Evolutionary conservation across 1,139 yeast species (phyloP).

Genomic region (Blastobotrys persicus): DNA sequence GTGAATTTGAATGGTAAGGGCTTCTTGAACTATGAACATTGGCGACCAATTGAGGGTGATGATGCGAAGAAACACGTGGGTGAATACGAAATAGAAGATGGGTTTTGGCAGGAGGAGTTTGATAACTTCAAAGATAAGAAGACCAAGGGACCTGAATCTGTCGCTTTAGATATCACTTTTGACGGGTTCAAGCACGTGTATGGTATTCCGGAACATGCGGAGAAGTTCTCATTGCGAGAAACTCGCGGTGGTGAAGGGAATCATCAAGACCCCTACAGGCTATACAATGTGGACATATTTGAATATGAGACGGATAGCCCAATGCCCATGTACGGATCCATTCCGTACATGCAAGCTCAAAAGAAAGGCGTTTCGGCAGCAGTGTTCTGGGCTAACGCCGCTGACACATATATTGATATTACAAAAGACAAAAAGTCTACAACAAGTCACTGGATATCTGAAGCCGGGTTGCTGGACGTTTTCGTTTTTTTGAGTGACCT

Average conservation of each 20-base stretch:
- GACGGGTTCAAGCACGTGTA: slow-evolving; percentile 60
- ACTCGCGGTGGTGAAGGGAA: slow-evolving; percentile 47
- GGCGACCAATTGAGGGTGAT: slow-evolving; percentile 43
- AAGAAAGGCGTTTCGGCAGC: slow-evolving; percentile 63
- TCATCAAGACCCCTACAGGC: slow-evolving; percentile 69
- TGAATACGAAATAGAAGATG: slow-evolving; percentile 31
- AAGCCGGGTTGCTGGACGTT: slow-evolving; percentile 78
- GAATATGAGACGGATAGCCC: slow-evolving; percentile 82
- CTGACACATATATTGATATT: slow-evolving; percentile 88
- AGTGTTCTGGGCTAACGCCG: slow-evolving; percentile 86
- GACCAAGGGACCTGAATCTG: slow-evolving; percentile 87
- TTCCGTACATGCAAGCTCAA: slow-evolving; percentile 79
- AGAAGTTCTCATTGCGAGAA: slow-evolving; percentile 66
- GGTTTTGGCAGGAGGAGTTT: slow-evolving; percentile 38
- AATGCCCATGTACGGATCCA: slow-evolving; percentile 91
- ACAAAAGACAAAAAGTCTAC: slow-evolving; percentile 34
- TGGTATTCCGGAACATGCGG: slow-evolving; percentile 97
- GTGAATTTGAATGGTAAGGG: slow-evolving; percentile 65
- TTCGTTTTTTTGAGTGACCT: slow-evolving; percentile 62
- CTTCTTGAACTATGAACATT: slow-evolving; percentile 77
- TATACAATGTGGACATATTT: slow-evolving; percentile 90
- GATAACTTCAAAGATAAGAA: slow-evolving; percentile 57
- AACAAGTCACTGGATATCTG: slow-evolving; percentile 89
- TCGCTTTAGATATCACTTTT: slow-evolving; percentile 75
- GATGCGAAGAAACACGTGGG: slow-evolving; percentile 21